phyloP scores from a whole-genome alignment of 148 eudicot species.

The Pharnaceum exiguum region DNA sequence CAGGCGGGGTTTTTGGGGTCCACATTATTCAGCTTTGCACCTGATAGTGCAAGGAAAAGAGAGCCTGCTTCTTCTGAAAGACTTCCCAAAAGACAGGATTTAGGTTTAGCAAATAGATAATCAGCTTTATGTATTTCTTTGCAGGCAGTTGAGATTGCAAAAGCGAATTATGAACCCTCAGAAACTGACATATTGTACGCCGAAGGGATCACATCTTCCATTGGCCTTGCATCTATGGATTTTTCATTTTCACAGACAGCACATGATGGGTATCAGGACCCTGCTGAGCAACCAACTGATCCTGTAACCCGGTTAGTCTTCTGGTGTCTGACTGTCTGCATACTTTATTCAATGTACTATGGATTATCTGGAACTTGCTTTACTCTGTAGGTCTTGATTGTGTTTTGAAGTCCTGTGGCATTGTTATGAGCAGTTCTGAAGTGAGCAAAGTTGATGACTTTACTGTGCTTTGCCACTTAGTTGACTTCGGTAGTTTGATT shows the following conservation, averaged over 20 bases:
- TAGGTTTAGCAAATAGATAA: too few species aligned
- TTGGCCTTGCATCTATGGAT: slow-evolving; percentile 45
- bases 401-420: too few species aligned
- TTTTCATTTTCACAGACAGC: slow-evolving; percentile 37
- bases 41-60: too few species aligned
- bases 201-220: slow-evolving; percentile 49
- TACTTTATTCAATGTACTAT: neutral
- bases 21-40: too few species aligned
- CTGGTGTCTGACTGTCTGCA: neutral
- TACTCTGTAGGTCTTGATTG: neutral
- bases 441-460: too few species aligned
- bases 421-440: too few species aligned
- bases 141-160: slow-evolving; percentile 71
- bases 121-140: slow-evolving; percentile 10
- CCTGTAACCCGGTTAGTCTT: slow-evolving; percentile 34
- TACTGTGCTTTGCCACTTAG: too few species aligned
- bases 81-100: too few species aligned
- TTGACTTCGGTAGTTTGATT: too few species aligned
- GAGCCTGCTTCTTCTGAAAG: too few species aligned
- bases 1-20: too few species aligned
- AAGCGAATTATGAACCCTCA: slow-evolving; percentile 66
- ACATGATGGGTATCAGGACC: slow-evolving; percentile 29
- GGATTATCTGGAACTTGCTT: neutral
- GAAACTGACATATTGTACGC: slow-evolving; percentile 62
- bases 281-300: slow-evolving; percentile 34